Conservation (phyloP, 768 basidiomycete species). For the Amanita inopinata region DNA sequence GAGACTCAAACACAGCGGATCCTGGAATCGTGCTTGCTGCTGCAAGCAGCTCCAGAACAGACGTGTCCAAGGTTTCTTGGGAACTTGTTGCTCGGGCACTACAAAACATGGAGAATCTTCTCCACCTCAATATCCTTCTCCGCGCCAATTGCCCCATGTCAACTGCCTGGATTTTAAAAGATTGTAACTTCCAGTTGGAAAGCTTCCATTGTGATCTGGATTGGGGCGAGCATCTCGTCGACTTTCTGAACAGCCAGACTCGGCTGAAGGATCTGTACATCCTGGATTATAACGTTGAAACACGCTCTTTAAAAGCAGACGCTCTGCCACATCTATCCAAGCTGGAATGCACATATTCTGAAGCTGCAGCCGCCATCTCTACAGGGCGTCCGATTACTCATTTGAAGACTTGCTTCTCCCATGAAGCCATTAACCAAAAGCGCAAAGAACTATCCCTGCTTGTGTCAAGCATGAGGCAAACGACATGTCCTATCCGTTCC, state of each 20-base stretch:
- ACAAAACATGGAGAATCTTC: constrained; percentile 33
- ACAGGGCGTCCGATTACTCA: constrained; percentile 50
- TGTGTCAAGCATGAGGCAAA: constrained; percentile 34
- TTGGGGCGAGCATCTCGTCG: constrained; percentile 48
- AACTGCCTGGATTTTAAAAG: constrained; percentile 30
- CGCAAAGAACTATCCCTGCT: constrained; percentile 40
- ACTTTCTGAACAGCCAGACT: constrained; percentile 40
- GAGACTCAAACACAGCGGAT: constrained; percentile 16
- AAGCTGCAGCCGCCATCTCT: constrained; percentile 47
- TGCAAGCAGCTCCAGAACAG: too few species aligned
- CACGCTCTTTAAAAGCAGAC: too few species aligned
- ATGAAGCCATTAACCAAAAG: constrained; percentile 37
- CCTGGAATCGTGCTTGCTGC: too few species aligned
- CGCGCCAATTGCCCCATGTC: constrained; percentile 25
- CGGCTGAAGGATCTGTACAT: constrained; percentile 41
- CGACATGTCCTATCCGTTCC: constrained; percentile 34
- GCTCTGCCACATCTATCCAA: constrained; percentile 41
- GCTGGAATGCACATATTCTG: constrained; percentile 60
- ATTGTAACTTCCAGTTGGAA: constrained; percentile 43
- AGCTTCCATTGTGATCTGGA: constrained; percentile 57
- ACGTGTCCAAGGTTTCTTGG: constrained; percentile 31
- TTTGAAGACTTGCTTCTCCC: constrained; percentile 63
- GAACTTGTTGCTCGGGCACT: constrained; percentile 37
- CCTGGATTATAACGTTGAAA: constrained; percentile 34
- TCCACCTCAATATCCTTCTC: constrained; percentile 42